Evolutionary conservation across 2,329 filamentous ascomycete genomes (phyloP).

Genomic region (Aspergillus terreus): DNA sequence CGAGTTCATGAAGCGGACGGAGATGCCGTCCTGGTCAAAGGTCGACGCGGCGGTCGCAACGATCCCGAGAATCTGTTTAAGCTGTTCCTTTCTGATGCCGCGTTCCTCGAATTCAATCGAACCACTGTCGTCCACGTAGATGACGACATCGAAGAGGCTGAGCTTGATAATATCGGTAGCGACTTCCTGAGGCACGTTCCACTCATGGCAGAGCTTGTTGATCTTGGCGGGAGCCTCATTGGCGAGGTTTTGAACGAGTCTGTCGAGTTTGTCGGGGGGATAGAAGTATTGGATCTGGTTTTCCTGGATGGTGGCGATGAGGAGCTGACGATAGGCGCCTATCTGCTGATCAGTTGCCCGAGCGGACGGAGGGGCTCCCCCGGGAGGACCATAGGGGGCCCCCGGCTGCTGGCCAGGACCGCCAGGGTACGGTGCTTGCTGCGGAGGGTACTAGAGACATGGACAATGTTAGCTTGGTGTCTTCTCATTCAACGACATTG

Average conservation of each 20-base stretch:
- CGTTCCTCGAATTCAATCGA: conserved; percentile 67
- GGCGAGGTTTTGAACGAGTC: conserved; percentile 29
- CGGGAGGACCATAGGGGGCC: conserved; percentile 27
- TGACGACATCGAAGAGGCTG: conserved; percentile 58
- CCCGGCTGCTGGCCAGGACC: conserved; percentile 18
- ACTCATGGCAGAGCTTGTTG: conserved; percentile 54
- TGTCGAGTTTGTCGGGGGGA: conserved; percentile 48
- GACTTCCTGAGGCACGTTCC: conserved; percentile 57
- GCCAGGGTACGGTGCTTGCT: conserved; percentile 30
- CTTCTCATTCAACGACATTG: background rate
- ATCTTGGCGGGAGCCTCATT: conserved; percentile 43
- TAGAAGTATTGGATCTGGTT: conserved; percentile 58
- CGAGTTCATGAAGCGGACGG: conserved; percentile 68
- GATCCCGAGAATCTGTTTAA: conserved; percentile 61
- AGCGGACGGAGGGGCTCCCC: conserved; percentile 25
- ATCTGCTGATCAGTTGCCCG: conserved; percentile 49
- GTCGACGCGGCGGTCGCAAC: conserved; percentile 63
- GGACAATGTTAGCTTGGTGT: conserved; percentile 7
- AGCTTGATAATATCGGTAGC: conserved; percentile 62
- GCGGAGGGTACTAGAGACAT: conserved; percentile 24
- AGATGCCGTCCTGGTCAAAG: conserved; percentile 67
- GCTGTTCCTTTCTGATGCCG: conserved; percentile 63
- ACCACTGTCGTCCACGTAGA: conserved; percentile 66
- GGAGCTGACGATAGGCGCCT: conserved; percentile 53
- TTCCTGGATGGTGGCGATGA: conserved; percentile 57